These are phyloP conservation scores for Podila minutissima DNA, from an alignment of 192 early-diverging fungal genomes.

Conservation along the genomic window DNA sequence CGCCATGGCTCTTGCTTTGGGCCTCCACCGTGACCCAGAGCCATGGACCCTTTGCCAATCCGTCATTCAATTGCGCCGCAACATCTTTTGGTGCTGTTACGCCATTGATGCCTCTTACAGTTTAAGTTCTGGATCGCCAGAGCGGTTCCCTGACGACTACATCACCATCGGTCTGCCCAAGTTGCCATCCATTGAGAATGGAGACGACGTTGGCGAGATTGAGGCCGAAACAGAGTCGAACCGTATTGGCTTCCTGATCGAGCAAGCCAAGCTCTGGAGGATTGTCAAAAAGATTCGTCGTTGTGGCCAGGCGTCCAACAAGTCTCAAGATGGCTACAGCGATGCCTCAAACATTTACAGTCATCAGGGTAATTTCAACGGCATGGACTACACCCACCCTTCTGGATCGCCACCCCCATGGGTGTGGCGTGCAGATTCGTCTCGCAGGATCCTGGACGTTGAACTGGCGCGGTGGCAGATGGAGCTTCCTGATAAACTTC, in stretches of 20 bases:
- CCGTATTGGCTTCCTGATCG: constrained; percentile 42
- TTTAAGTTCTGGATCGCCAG: constrained; percentile 33
- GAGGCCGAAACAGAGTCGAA: constrained; percentile 33
- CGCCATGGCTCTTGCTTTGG: constrained; percentile 44
- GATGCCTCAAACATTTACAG: constrained; percentile 26
- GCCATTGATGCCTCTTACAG: constrained; percentile 48
- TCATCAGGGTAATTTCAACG: background rate
- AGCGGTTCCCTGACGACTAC: constrained; percentile 46
- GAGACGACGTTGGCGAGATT: constrained; percentile 41
- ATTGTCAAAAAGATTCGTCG: constrained; percentile 52
- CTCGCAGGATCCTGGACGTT: constrained; percentile 40
- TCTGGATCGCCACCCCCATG: constrained; percentile 9
- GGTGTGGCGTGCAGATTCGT: constrained; percentile 43
- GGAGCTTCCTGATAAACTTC: constrained; percentile 32
- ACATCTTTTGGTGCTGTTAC: constrained; percentile 52
- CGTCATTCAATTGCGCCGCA: constrained; percentile 43
- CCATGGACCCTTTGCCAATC: constrained; percentile 47
- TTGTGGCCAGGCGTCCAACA: constrained; percentile 43
- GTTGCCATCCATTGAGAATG: constrained; percentile 21
- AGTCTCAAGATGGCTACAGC: constrained; percentile 13
- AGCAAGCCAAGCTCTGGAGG: constrained; percentile 53
- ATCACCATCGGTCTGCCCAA: constrained; percentile 35
- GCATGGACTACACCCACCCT: background rate
- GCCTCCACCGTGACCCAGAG: constrained; percentile 41
- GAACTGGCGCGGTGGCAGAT: constrained; percentile 47